phyloP scores from a whole-genome alignment of 768 basidiomycete species.

The Suillus bovinus region DNA sequence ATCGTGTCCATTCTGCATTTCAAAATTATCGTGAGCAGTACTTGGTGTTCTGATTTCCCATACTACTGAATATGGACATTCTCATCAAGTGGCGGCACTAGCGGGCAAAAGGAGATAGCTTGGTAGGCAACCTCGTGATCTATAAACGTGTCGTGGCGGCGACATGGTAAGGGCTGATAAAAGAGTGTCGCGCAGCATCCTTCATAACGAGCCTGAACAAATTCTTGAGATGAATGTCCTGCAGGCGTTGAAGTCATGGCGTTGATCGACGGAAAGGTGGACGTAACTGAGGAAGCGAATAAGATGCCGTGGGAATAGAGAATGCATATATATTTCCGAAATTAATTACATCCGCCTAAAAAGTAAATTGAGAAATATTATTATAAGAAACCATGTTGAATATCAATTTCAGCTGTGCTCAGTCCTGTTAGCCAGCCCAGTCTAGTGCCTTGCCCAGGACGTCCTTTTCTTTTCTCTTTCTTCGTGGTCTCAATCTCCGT shows the following conservation, averaged over 20 bases:
- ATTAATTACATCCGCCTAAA: conserved; percentile 1
- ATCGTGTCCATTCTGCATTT: neutral
- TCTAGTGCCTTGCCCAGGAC: conserved; percentile 12
- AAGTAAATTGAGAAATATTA: conserved; percentile 2
- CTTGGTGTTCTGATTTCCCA: neutral
- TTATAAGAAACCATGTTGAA: conserved; percentile 4
- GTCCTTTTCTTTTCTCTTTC: conserved; percentile 4
- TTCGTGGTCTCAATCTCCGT: conserved; percentile 27
- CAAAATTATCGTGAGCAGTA: neutral
- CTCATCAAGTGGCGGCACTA: neutral
- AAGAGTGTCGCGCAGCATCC: too few relatives aligned
- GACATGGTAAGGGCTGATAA: neutral
- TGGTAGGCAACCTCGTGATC: neutral
- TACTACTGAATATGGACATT: neutral
- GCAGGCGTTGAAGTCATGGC: neutral
- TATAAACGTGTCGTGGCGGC: conserved; percentile 1
- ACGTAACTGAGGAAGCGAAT: neutral
- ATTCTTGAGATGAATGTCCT: neutral
- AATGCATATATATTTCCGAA: neutral
- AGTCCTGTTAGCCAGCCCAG: conserved; percentile 16
- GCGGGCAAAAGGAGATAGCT: neutral
- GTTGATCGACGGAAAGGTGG: neutral
- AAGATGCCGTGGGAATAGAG: conserved; percentile 2
- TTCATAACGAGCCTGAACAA: neutral
- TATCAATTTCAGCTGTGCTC: conserved; percentile 18